Conservation (phyloP, 1,139 yeast genomes). For the Scheffersomyces parashehatae region DNA sequence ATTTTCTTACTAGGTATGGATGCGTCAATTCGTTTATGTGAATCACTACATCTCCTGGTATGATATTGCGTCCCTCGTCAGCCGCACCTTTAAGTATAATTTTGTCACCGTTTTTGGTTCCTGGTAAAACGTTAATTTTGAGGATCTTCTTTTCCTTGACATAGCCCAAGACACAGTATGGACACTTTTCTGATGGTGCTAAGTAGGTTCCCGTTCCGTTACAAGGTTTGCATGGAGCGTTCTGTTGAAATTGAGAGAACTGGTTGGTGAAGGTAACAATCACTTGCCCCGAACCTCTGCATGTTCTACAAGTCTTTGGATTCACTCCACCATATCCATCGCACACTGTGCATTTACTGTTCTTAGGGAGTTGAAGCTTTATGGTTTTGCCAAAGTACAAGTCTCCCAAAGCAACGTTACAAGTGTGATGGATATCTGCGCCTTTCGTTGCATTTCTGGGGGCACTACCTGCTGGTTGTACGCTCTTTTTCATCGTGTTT, state of each 20-base stretch:
- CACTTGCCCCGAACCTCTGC: constrained; percentile 42
- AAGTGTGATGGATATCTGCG: constrained; percentile 47
- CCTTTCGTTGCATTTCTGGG: constrained; percentile 26
- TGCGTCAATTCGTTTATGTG: constrained; percentile 36
- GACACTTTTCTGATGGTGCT: constrained; percentile 33
- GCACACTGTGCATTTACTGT: constrained; percentile 42
- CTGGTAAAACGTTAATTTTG: constrained; percentile 53
- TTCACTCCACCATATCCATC: constrained; percentile 46
- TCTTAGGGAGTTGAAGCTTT: constrained; percentile 46
- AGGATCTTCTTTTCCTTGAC: constrained; percentile 51
- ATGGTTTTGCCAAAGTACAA: constrained; percentile 49
- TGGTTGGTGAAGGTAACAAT: constrained; percentile 32
- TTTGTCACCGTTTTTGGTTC: constrained; percentile 51
- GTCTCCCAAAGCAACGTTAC: constrained; percentile 46
- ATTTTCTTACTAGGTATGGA: constrained; percentile 48
- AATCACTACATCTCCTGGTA: constrained; percentile 69
- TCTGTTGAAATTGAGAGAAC: constrained; percentile 35
- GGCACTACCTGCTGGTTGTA: constrained; percentile 12
- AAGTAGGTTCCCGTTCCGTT: constrained; percentile 37
- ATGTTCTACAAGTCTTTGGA: constrained; percentile 33
- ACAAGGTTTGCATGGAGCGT: constrained; percentile 36
- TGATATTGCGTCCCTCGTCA: constrained; percentile 59
- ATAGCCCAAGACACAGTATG: constrained; percentile 38
- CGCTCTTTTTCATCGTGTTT: constrained; percentile 11
- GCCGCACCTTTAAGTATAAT: constrained; percentile 58